Conservation (phyloP, 805 yeast genomes). For the Cyberlindnera nakhonratchasimensis region DNA sequence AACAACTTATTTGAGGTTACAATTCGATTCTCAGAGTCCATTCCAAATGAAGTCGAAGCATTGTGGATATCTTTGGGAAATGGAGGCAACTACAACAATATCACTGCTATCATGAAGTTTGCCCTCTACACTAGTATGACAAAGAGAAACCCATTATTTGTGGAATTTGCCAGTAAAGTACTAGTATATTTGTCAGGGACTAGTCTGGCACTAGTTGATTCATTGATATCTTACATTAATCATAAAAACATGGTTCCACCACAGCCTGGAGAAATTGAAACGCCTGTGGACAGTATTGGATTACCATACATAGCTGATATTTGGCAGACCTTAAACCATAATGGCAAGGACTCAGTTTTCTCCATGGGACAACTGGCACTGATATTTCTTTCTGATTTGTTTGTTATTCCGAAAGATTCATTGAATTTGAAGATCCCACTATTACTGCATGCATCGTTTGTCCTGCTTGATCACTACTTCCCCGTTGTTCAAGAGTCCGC, state of each 20-base stretch:
- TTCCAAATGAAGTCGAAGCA: conserved; percentile 88
- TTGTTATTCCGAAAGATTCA: conserved; percentile 63
- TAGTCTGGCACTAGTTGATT: conserved; percentile 52
- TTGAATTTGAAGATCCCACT: conserved; percentile 61
- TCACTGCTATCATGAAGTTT: conserved; percentile 67
- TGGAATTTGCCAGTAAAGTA: conserved; percentile 76
- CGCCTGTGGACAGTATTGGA: conserved; percentile 33
- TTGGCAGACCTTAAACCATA: conserved; percentile 49
- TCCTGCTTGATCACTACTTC: conserved; percentile 83
- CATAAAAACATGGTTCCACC: conserved; percentile 91
- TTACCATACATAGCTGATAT: conserved; percentile 80
- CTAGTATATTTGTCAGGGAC: conserved; percentile 70
- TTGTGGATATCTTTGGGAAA: conserved; percentile 93
- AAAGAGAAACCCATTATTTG: conserved; percentile 67
- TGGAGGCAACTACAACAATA: conserved; percentile 64
- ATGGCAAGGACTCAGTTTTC: conserved; percentile 68
- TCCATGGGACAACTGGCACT: conserved; percentile 86
- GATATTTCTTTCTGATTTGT: conserved; percentile 78
- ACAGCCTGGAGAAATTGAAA: conserved; percentile 33
- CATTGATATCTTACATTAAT: conserved; percentile 64
- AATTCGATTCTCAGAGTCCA: conserved; percentile 63
- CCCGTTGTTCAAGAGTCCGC: conserved; percentile 84
- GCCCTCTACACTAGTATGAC: conserved; percentile 64
- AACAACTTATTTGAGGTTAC: conserved; percentile 83
- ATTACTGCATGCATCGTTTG: conserved; percentile 73